Percentiles rank a stretch among this genome's conserved stretches.
These are phyloP conservation scores for Flueggea neowawraea DNA, from an alignment of 441 rosid species.

Conservation along the genomic window DNA sequence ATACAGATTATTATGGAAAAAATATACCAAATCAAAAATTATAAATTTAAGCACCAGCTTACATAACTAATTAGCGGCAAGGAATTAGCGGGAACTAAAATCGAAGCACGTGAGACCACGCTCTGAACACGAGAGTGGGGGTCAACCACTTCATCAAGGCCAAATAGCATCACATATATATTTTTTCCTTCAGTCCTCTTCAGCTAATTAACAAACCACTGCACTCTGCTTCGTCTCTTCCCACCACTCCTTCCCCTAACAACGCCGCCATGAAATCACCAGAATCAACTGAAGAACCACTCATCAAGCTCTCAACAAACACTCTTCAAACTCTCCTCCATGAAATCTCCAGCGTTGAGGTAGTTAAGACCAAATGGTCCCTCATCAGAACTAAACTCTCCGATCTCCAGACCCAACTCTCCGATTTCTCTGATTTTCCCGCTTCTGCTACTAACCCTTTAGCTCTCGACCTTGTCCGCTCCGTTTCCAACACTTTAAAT, in stretches of 20 bases:
- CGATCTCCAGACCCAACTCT: conserved; percentile 57
- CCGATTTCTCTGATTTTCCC: conserved; percentile 55
- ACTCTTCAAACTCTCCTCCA: conserved; percentile 27
- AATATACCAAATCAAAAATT: no score
- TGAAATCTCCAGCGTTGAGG: conserved; percentile 34
- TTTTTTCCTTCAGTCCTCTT: no score
- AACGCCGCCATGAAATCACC: conserved; percentile 54
- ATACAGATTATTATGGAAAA: no score
- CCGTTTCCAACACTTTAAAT: conserved; percentile 43
- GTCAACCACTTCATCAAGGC: no score
- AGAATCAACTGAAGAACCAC: conserved; percentile 30
- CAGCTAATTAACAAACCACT: no score
- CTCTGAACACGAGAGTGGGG: no score
- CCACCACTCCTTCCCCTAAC: background rate
- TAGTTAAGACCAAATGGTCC: conserved; percentile 79
- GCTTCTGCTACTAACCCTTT: conserved; percentile 42
- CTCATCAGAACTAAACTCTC: conserved; percentile 57
- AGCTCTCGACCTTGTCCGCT: conserved; percentile 47
- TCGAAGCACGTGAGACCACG: no score
- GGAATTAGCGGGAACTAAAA: no score
- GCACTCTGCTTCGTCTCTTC: background rate
- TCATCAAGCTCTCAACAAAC: conserved; percentile 22
- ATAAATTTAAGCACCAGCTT: no score
- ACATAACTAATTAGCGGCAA: no score
- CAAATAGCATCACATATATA: no score